phyloP scores from a whole-genome alignment of 164 flowering plant species.

The Stephania yunnanensis region DNA sequence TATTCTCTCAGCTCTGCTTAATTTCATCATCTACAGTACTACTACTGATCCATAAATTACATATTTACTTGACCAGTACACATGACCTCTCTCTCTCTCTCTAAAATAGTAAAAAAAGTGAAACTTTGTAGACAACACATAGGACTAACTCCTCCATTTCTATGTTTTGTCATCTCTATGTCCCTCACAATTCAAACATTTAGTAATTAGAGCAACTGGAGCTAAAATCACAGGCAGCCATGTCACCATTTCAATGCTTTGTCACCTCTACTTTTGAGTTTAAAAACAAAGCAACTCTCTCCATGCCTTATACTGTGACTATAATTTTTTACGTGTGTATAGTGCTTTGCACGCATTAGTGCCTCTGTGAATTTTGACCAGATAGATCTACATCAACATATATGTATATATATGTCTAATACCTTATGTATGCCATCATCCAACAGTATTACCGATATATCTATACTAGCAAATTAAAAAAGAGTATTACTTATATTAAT shows the following conservation, averaged over 20 bases:
- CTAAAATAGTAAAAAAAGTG: slow-evolving; percentile 10
- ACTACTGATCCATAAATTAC: background rate
- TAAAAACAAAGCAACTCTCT: background rate
- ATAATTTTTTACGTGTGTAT: no score
- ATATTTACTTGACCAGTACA: slow-evolving; percentile 6
- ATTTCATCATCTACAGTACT: slow-evolving; percentile 7
- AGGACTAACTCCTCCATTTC: slow-evolving; percentile 14
- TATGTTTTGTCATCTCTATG: slow-evolving; percentile 12
- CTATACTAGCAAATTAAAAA: no score
- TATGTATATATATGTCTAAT: no score
- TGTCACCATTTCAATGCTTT: slow-evolving; percentile 9
- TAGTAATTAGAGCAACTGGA: slow-evolving; percentile 6
- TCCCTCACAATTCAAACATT: background rate
- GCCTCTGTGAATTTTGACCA: background rate
- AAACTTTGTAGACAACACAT: background rate
- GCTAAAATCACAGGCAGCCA: background rate
- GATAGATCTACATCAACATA: background rate
- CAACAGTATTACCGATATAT: no score
- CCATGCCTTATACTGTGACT: background rate
- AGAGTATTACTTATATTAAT: no score
- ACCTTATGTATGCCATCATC: no score
- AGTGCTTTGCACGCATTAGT: no score
- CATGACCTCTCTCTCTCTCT: background rate
- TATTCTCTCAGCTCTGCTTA: slow-evolving; percentile 9
- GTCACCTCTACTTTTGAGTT: slow-evolving; percentile 7